These are phyloP conservation scores for Fusarium decemcellulare DNA, from an alignment of 2,329 filamentous ascomycete genomes.

Conservation along the genomic window DNA sequence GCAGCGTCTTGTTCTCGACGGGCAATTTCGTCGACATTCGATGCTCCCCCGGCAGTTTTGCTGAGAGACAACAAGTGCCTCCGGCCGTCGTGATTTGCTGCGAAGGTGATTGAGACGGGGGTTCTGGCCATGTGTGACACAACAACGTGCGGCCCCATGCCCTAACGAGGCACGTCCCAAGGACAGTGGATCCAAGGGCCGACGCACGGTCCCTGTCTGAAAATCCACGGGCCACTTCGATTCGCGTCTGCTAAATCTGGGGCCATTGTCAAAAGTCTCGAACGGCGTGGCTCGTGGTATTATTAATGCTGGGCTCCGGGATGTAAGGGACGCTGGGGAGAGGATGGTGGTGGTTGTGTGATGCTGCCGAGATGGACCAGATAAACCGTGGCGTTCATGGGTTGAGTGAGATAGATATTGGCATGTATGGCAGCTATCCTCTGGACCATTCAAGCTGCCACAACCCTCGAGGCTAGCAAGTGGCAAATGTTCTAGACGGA, in stretches of 20 bases:
- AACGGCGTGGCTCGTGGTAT: slow-evolving; percentile 38
- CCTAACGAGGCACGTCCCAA: slow-evolving; percentile 41
- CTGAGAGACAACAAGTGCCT: slow-evolving; percentile 24
- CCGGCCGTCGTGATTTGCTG: slow-evolving; percentile 27
- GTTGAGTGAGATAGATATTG: slow-evolving; percentile 24
- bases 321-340: slow-evolving; percentile 28
- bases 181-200: slow-evolving; percentile 41
- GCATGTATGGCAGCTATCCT: neutral
- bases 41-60: slow-evolving; percentile 29
- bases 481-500: slow-evolving; percentile 40
- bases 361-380: slow-evolving; percentile 36
- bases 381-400: slow-evolving; percentile 23
- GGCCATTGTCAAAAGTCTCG: slow-evolving; percentile 29
- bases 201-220: slow-evolving; percentile 40
- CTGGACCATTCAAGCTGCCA: no score
- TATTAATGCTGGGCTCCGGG: slow-evolving; percentile 36
- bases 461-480: neutral
- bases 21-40: slow-evolving; percentile 37
- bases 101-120: slow-evolving; percentile 16
- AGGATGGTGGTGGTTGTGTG: slow-evolving; percentile 5
- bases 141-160: slow-evolving; percentile 44
- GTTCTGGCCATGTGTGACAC: slow-evolving; percentile 40
- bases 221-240: slow-evolving; percentile 12
- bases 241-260: slow-evolving; percentile 12
- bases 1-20: slow-evolving; percentile 27